Evolutionary conservation across 1,139 yeast species (phyloP).

Genomic region (Pichia sp.): DNA sequence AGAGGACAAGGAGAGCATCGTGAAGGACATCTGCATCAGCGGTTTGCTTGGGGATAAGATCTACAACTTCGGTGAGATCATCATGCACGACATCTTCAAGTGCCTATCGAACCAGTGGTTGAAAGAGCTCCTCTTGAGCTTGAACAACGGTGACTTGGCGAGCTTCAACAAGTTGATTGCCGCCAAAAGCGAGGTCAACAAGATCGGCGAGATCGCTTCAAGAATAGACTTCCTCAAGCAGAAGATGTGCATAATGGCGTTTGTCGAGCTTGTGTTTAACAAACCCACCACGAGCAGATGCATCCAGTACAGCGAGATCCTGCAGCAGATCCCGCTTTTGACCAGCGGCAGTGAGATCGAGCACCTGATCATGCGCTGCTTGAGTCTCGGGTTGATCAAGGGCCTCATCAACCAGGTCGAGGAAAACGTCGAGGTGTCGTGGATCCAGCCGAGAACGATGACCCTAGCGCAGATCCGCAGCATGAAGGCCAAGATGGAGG

Average conservation of each 20-base stretch:
- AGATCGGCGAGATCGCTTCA: conserved; percentile 57
- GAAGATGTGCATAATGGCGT: conserved; percentile 87
- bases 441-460: conserved; percentile 96
- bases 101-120: conserved; percentile 64
- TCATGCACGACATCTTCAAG: conserved; percentile 79
- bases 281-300: conserved; percentile 73
- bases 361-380: conserved; percentile 85
- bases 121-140: conserved; percentile 59
- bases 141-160: conserved; percentile 75
- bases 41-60: conserved; percentile 90
- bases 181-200: conserved; percentile 23
- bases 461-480: conserved; percentile 71
- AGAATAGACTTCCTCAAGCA: conserved; percentile 73
- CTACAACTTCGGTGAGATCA: conserved; percentile 92
- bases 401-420: conserved; percentile 88
- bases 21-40: conserved; percentile 78
- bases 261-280: conserved; percentile 80
- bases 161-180: conserved; percentile 50
- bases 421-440: conserved; percentile 71
- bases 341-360: conserved; percentile 71
- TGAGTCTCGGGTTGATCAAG: conserved; percentile 73
- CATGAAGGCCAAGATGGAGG: conserved; percentile 68
- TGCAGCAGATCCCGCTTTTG: conserved; percentile 64
- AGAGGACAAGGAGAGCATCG: conserved; percentile 53
- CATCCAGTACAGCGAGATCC: conserved; percentile 68